Base-by-base conservation (phyloP, 768 basidiomycete species). In the button mushroom (Agaricus bisporus) region DNA sequence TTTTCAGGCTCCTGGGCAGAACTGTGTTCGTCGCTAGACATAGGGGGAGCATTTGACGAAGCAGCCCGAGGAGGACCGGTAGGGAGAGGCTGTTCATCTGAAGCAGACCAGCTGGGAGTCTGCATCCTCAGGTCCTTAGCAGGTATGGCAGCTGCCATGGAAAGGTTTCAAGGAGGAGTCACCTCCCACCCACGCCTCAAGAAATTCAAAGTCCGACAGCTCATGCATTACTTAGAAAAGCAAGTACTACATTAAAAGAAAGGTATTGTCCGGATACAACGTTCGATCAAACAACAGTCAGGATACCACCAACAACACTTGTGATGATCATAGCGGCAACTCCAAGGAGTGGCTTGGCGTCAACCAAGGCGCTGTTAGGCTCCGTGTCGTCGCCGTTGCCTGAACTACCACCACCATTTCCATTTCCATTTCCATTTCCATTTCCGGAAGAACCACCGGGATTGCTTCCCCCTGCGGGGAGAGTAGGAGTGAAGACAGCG, bases 401-500 rank as follows among this genome's bases (percentile, higher is more conserved):
- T 26, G 59, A 39, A 4, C 22, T 39, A 39, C 53, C 62, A 25
- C 62, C 65, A 22, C 51, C 59, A 32, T 32, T 32, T 32, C 32
- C 32, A 32, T 32, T 32, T 32, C 32, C 32, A n/a, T n/a, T n/a
- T n/a, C n/a, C n/a, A n/a, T n/a, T n/a, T n/a, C 29, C 32, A 32
- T 32, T 32, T 32, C 32, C 32, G 32, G 32, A 32, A 7, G 32
- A 32, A 10, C 60, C 43, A 5, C 63, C 54, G 28, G 59, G 17
- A 20, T 58, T 51, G 12, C 68, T 61, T 37, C 61, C 49, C n/a
- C 59, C 64, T 4, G 73, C 63, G 18, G 69, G 68, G 1, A 79
- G 68, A 25, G 75, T 75, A 4, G 88, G 88, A 8, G 80, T 78
- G 65, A 83, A 84, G 6, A 82, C 83, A 12, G 85, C 77, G 12